These are phyloP conservation scores for Chlamydomonas sphaeroides DNA, from an alignment of 139 green algal genomes.

Conservation along the genomic window DNA sequence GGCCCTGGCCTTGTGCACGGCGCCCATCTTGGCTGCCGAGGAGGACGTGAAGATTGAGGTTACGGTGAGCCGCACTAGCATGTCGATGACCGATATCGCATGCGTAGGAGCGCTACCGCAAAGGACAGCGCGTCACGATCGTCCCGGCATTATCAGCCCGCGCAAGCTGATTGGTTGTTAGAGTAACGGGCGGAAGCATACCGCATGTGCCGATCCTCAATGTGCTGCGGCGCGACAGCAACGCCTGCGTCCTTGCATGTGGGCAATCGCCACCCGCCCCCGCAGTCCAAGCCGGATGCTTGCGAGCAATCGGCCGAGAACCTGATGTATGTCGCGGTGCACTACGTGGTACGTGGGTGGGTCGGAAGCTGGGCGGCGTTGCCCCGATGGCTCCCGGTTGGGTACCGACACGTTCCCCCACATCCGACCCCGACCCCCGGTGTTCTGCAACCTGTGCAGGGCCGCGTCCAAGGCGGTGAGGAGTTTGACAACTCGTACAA, in stretches of 20 bases:
- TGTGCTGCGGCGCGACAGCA: background rate
- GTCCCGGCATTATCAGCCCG: background rate
- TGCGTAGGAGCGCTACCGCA: no score
- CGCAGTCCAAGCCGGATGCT: no score
- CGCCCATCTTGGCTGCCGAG: no score
- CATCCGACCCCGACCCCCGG: background rate
- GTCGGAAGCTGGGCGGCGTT: background rate
- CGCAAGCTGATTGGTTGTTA: background rate
- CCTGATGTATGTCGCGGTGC: background rate
- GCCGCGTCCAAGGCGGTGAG: slow-evolving; percentile 52
- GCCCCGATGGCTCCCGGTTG: background rate
- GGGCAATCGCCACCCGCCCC: no score
- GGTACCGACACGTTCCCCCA: background rate
- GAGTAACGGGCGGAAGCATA: background rate
- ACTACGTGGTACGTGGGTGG: background rate
- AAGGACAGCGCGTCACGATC: background rate
- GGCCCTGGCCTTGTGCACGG: no score
- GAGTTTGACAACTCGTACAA: slow-evolving; percentile 54
- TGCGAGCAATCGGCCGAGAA: no score
- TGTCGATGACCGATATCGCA: background rate
- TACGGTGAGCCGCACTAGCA: background rate
- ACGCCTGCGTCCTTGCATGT: background rate
- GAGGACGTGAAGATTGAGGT: slow-evolving; percentile 7
- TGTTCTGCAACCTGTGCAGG: slow-evolving; percentile 1
- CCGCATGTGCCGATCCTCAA: slow-evolving; percentile 1